phyloP scores from a whole-genome alignment of 2,329 filamentous ascomycete species.

The Epichloe glyceriae region DNA sequence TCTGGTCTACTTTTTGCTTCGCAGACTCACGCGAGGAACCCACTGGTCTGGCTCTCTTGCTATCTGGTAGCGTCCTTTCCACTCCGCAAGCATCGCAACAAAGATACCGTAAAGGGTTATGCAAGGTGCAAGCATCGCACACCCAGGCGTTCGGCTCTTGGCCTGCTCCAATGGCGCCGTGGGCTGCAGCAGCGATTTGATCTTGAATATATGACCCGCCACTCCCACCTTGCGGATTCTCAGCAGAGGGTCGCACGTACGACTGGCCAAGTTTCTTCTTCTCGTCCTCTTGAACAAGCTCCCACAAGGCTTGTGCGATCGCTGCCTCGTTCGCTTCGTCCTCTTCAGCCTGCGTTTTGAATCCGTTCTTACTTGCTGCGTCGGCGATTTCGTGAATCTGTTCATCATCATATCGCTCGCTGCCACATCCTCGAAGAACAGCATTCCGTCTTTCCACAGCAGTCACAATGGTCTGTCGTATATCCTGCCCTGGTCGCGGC shows the following conservation, averaged over 20 bases:
- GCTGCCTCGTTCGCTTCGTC: slow-evolving; percentile 81
- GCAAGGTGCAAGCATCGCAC: slow-evolving; percentile 43
- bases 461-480: slow-evolving; percentile 58
- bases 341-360: slow-evolving; percentile 73
- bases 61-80: slow-evolving; percentile 19
- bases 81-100: slow-evolving; percentile 44
- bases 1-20: slow-evolving; percentile 8
- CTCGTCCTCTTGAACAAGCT: slow-evolving; percentile 69
- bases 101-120: slow-evolving; percentile 37
- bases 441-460: slow-evolving; percentile 57
- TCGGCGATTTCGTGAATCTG: slow-evolving; percentile 53
- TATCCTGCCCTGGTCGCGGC: slow-evolving; percentile 45
- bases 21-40: neutral
- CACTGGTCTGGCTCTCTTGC: slow-evolving; percentile 8
- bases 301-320: slow-evolving; percentile 74
- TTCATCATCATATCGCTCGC: slow-evolving; percentile 51
- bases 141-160: slow-evolving; percentile 28
- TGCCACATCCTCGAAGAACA: slow-evolving; percentile 62
- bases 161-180: neutral
- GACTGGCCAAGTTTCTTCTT: slow-evolving; percentile 38
- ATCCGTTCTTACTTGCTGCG: slow-evolving; percentile 55
- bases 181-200: neutral
- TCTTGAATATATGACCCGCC: slow-evolving; percentile 20
- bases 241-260: slow-evolving; percentile 35
- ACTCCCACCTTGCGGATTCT: slow-evolving; percentile 7